phyloP scores from a whole-genome alignment of 352 stramenopile species.

The Pythium phragmitis region DNA sequence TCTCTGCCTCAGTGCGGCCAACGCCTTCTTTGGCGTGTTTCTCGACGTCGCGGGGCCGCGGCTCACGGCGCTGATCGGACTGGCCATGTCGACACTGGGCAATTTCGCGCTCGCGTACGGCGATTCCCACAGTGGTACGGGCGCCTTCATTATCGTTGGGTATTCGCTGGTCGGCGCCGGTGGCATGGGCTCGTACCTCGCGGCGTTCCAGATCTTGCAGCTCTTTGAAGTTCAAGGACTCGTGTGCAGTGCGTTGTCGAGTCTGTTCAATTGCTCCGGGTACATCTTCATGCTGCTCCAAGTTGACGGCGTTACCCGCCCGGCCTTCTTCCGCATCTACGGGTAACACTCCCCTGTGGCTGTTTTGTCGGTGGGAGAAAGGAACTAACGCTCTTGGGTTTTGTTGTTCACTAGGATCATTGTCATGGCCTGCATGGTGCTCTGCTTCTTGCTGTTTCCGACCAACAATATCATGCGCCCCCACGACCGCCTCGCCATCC shows the following conservation, averaged over 20 bases:
- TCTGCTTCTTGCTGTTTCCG: conserved; percentile 67
- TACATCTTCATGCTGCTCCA: conserved; percentile 86
- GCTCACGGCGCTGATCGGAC: conserved; percentile 48
- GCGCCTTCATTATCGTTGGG: conserved; percentile 58
- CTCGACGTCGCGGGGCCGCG: conserved; percentile 68
- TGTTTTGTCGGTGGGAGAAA: not conserved
- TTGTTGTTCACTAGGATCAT: conserved; percentile 19
- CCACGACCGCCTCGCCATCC: conserved; percentile 44
- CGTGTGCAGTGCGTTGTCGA: conserved; percentile 79
- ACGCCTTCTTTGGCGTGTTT: conserved; percentile 76
- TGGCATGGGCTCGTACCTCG: conserved; percentile 75
- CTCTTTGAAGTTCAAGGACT: conserved; percentile 74
- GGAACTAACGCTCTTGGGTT: not conserved
- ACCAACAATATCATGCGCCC: conserved; percentile 65
- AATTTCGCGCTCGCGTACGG: conserved; percentile 63
- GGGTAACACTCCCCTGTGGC: conserved; percentile 32
- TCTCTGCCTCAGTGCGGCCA: conserved; percentile 75
- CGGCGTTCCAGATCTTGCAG: conserved; percentile 79
- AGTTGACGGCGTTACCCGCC: conserved; percentile 44
- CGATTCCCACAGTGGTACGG: conserved; percentile 48
- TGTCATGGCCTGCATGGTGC: conserved; percentile 39
- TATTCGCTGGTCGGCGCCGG: conserved; percentile 69
- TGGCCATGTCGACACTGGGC: conserved; percentile 45
- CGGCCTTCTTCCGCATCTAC: conserved; percentile 58
- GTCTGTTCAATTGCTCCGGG: conserved; percentile 81